Evolutionary conservation across 306 rosid genomes (phyloP), one percentile per base, ranked within the genome.

Genomic region (Trifolium subterraneum): DNA sequence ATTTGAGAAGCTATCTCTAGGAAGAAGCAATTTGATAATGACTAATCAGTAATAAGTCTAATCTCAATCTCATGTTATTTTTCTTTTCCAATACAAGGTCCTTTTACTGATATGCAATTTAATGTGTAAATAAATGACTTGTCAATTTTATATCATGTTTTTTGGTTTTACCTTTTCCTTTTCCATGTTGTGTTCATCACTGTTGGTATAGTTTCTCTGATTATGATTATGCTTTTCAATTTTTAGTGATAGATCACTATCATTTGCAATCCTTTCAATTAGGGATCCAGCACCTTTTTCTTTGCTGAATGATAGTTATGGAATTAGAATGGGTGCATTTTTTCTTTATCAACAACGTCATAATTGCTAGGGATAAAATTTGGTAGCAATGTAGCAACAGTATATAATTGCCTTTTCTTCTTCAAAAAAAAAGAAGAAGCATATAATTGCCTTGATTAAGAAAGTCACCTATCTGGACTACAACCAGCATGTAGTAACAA

Each of bases 11-110:
- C 20, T 56, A 41, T 66, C 35, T 76, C 74, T 67, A 18, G 75
- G 64, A 84, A 64, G 73, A 51, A 74, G 73, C 62, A 73, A 65
- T 20, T 14, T 81, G 88, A 84, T 42, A 78, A 79, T 1, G 85
- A 81, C 83, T 58, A 64, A 64, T 79, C 64, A 41, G 36, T 13
- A 66, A 44, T 44, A 8, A 23, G 68, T 56, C 39, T 72, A 72
- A 45, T 65, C 68, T 79, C 23, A 72, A 45, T 65, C 68, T 79
- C 23, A 31, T 61, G 68, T 71, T 70, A 36, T 41, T 48, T 77
- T 77, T 72, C 85, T 84, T 84, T 80, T 78, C 85, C 87, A 65
- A 56, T 23, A 56, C 63, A 56, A 80, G 36, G 78, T 35, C 55
- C 47, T 47, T 70, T 75, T 27, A 42, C 69, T 74, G 10, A 31